Evolutionary conservation across 2,329 filamentous ascomycete species (phyloP), one percentile per base, ranked within the genome.

Genomic region (Grosmannia huntii): DNA sequence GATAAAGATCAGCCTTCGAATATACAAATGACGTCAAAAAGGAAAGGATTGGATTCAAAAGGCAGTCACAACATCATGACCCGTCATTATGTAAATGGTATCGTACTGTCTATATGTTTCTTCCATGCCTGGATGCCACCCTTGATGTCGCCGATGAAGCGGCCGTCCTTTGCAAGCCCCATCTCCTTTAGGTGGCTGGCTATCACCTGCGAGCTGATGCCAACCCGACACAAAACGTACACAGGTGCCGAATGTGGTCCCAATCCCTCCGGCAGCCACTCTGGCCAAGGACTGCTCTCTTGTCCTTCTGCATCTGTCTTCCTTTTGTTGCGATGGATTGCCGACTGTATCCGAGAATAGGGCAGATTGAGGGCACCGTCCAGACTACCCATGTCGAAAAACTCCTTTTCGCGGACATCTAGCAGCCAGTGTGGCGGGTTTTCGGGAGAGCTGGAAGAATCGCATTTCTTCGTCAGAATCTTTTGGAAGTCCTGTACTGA

Each of bases 341-440:
- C 60, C 36, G 27, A 58, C 53, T 67, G 64, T 14, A 66, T 63
- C 61, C 70, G 75, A 14, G 82, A 86, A 65, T 86, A 87, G 0
- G 83, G 87, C 0, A 90, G 69, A 64, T 90, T 96, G 55, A 95
- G 72, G 28, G 89, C 89, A 0, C 87, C 87, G 0, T 83, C 75
- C 9, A 99, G 76, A 61, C 78, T 84, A 62, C 86, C 90, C 51
- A 97, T 84, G 19, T 87, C 85, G 63, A 89, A 96, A 61, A 96
- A 89, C 31, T 90, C 87, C 65, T 83, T 83, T 64, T 95, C 90
- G 2, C 94, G 79, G 1, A 95, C 90, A 63, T 97, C 94, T 2
- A 97, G 70, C 2, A 96, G 71, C 1, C 89, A 67, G 57, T 86
- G 82, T 11, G 9, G 12, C 5, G 38, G 19, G 19, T 44, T n/a